These are phyloP conservation scores for Cyclostephanos invisitatus DNA, from an alignment of 108 stramenopile species.

Conservation along the genomic window DNA sequence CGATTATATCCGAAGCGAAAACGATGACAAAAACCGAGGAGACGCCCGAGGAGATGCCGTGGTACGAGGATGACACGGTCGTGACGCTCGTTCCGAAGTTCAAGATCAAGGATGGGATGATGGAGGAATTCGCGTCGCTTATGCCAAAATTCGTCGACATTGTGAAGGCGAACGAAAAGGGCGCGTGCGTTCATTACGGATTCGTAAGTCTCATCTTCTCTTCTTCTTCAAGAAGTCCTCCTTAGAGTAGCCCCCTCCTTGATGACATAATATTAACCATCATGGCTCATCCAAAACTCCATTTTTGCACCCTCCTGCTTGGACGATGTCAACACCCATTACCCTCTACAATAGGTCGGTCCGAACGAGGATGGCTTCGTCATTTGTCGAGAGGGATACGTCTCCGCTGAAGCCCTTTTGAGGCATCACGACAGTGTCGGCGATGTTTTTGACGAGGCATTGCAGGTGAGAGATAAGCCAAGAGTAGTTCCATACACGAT, in stretches of 20 bases:
- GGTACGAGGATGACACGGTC: slow-evolving; percentile 25
- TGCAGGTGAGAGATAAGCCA: neutral
- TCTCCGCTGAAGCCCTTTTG: slow-evolving; percentile 21
- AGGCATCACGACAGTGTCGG: slow-evolving; percentile 27
- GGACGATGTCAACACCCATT: too few relatives aligned
- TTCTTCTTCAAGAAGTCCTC: too few relatives aligned
- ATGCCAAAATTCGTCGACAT: slow-evolving; percentile 24
- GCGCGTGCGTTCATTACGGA: slow-evolving; percentile 25
- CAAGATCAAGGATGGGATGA: slow-evolving; percentile 29
- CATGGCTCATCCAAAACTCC: too few relatives aligned
- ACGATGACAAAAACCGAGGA: too few relatives aligned
- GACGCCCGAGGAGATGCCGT: neutral
- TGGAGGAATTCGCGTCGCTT: slow-evolving; percentile 13
- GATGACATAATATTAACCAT: too few relatives aligned
- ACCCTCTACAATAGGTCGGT: slow-evolving; percentile 6
- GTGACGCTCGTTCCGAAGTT: slow-evolving; percentile 32
- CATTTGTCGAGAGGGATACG: slow-evolving; percentile 35
- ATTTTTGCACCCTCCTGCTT: too few relatives aligned
- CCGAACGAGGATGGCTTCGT: slow-evolving; percentile 31
- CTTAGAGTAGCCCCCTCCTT: too few relatives aligned
- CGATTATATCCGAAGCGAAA: too few relatives aligned
- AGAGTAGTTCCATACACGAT: neutral
- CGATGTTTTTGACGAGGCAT: slow-evolving; percentile 23
- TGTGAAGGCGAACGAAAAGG: slow-evolving; percentile 30
- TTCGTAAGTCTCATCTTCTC: slow-evolving; percentile 28